Evolutionary conservation across 2,329 filamentous ascomycete species (phyloP).

Genomic region (Diaporthe australafricana): DNA sequence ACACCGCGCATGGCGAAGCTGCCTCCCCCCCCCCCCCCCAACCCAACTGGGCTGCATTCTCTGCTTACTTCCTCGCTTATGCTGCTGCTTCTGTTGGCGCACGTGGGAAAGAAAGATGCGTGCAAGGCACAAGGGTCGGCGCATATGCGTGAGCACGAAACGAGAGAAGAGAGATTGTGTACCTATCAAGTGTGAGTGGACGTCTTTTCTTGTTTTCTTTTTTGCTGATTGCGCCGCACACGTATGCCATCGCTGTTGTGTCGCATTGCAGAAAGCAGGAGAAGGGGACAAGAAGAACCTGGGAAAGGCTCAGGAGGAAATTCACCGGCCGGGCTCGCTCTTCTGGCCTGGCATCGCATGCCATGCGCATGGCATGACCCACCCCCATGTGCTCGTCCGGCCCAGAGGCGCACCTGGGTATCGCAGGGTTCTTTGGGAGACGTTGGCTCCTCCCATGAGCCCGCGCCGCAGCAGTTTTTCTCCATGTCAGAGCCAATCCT

Average conservation of each 20-base stretch:
- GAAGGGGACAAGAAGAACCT: too few relatives aligned
- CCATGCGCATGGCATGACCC: too few relatives aligned
- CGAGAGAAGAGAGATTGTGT: too few relatives aligned
- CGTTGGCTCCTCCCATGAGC: background rate
- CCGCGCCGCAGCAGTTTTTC: background rate
- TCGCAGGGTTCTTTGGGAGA: background rate
- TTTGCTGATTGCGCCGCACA: background rate
- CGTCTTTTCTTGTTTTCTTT: too few relatives aligned
- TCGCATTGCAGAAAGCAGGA: background rate
- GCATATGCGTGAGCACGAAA: background rate
- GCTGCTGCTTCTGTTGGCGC: conserved; percentile 12
- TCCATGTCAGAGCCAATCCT: background rate
- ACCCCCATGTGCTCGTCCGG: background rate
- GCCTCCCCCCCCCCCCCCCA: background rate
- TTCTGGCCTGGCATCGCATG: background rate
- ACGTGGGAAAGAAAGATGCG: background rate
- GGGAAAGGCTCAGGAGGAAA: background rate
- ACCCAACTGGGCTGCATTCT: conserved; percentile 19
- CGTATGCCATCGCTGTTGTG: background rate
- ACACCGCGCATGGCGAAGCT: too few relatives aligned
- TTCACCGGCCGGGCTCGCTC: background rate
- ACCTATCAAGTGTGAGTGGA: too few relatives aligned
- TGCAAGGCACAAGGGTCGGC: background rate
- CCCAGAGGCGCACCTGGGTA: background rate
- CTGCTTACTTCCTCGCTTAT: conserved; percentile 11